A percentile compares a stretch with the other conserved stretches of the same genome.
phyloP scores from a whole-genome alignment of 768 basidiomycete genomes.

The Cystofilobasidium ferigula region DNA sequence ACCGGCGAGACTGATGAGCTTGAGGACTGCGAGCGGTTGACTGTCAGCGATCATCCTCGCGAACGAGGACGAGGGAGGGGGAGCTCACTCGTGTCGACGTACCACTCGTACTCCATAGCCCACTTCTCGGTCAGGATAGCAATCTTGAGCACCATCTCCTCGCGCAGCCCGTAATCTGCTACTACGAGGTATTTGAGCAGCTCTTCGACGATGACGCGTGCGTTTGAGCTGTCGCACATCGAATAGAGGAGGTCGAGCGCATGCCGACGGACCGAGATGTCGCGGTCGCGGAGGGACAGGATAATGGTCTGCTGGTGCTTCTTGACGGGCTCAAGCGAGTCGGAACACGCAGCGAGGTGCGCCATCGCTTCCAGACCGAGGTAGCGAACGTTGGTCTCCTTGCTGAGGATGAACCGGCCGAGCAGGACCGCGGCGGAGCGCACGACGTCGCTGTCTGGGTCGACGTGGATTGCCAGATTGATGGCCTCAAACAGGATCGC shows the following conservation, averaged over 20 bases:
- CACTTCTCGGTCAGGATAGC: conserved; percentile 99
- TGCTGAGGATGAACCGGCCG: conserved; percentile 90
- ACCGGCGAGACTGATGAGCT: conserved; percentile 89
- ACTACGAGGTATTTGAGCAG: conserved; percentile 82
- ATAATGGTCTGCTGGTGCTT: conserved; percentile 93
- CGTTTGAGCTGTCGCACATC: conserved; percentile 98
- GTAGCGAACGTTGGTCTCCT: conserved; percentile 97
- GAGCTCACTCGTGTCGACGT: conserved; percentile 72
- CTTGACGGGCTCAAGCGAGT: conserved; percentile 83
- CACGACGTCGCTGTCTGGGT: conserved; percentile 79
- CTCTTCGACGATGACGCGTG: conserved; percentile 90
- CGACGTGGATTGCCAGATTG: conserved; percentile 86
- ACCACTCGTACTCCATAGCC: conserved; percentile 93
- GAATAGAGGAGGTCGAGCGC: conserved; percentile 93
- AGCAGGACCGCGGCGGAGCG: conserved; percentile 77
- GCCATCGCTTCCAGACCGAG: conserved; percentile 97
- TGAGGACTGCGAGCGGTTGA: conserved; percentile 45
- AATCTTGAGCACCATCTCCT: conserved; percentile 98
- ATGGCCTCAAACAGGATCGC: conserved; percentile 98
- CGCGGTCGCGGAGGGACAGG: conserved; percentile 83
- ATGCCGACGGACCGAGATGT: conserved; percentile 87
- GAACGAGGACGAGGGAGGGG: background rate
- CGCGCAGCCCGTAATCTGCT: conserved; percentile 91
- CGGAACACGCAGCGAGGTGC: conserved; percentile 86
- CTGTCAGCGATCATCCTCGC: background rate